Evolutionary conservation across 1,139 yeast genomes (phyloP).

Genomic region (Kluyveromyces sp.): DNA sequence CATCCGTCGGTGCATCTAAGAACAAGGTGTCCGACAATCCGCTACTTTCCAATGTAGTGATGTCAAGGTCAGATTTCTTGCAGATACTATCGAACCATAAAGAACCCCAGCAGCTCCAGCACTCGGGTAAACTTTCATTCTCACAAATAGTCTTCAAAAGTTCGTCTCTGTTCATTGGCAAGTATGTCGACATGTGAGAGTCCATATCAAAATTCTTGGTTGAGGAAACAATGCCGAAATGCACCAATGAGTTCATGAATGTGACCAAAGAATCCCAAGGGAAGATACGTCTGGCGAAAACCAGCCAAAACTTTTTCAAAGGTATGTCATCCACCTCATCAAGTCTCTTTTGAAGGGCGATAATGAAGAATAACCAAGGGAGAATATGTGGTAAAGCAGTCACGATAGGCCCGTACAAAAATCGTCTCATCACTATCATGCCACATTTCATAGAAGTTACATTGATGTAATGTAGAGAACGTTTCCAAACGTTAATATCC

Average conservation of each 20-base stretch:
- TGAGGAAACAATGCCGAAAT: conserved; percentile 17
- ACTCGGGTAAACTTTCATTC: conserved; percentile 62
- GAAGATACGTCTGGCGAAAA: conserved; percentile 43
- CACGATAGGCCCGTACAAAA: conserved; percentile 61
- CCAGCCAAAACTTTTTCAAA: conserved; percentile 40
- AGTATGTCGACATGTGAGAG: conserved; percentile 19
- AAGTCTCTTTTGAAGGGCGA: conserved; percentile 55
- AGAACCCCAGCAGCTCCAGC: conserved; percentile 82
- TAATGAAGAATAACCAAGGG: conserved; percentile 63
- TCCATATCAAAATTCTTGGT: conserved; percentile 18
- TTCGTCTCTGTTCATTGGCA: conserved; percentile 22
- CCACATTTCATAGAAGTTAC: conserved; percentile 61
- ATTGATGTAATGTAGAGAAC: conserved; percentile 48
- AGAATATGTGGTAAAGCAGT: conserved; percentile 64
- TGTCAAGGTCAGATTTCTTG: conserved; percentile 38
- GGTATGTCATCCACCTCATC: conserved; percentile 28
- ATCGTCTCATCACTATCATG: conserved; percentile 56
- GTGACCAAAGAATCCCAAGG: conserved; percentile 64
- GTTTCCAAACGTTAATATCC: conserved; percentile 49
- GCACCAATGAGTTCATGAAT: conserved; percentile 47
- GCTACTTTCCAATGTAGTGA: conserved; percentile 46
- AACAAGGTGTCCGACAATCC: conserved; percentile 55
- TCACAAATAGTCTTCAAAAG: conserved; percentile 42
- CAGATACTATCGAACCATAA: conserved; percentile 56
- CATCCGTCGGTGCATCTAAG: conserved; percentile 58